Evolutionary conservation across 257 asterid species (phyloP).

Genomic region (Rauvolfia tetraphylla): DNA sequence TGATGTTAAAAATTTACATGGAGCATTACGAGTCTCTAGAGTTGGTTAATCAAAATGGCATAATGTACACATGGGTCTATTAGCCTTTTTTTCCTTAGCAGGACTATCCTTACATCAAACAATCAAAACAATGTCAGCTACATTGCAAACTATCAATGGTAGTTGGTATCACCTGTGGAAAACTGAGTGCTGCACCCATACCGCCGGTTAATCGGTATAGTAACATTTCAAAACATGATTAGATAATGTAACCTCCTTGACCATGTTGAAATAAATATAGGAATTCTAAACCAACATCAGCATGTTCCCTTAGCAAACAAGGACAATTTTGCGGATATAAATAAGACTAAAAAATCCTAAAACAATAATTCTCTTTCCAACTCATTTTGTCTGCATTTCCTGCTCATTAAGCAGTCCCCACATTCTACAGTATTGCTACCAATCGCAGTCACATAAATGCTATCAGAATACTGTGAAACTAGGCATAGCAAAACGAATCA

Average conservation of each 20-base stretch:
- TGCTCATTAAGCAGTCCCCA: background rate
- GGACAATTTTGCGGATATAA: background rate
- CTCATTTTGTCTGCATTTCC: slow-evolving; percentile 2
- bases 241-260: background rate
- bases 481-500: background rate
- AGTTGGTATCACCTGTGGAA: too few relatives aligned
- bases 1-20: background rate
- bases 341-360: background rate
- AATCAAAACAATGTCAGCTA: too few relatives aligned
- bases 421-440: background rate
- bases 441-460: background rate
- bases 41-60: background rate
- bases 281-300: background rate
- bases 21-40: background rate
- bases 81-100: too few relatives aligned
- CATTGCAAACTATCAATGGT: too few relatives aligned
- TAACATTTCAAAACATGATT: background rate
- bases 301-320: background rate
- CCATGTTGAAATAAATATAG: background rate
- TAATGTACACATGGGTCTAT: too few relatives aligned
- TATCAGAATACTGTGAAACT: background rate
- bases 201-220: background rate
- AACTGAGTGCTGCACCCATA: background rate
- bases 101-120: too few relatives aligned
- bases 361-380: slow-evolving; percentile 1